Evolutionary conservation across 116 monocot genomes (phyloP).

Genomic region (Phalaenopsis hybrid): DNA sequence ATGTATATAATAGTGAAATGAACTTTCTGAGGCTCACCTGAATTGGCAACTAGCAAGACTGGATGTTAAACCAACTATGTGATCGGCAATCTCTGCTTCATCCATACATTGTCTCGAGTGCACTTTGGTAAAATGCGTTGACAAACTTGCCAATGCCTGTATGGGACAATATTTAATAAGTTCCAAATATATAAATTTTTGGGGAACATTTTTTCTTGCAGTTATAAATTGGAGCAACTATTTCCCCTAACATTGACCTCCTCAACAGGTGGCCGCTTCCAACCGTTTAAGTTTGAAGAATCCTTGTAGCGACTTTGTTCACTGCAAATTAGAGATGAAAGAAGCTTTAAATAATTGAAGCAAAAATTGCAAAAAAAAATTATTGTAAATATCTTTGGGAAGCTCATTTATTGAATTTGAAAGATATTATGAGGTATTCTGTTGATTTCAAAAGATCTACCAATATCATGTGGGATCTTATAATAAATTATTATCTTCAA

Average conservation of each 20-base stretch:
- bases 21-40: conserved; percentile 35
- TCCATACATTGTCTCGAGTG: conserved; percentile 82
- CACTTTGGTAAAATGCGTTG: conserved; percentile 62
- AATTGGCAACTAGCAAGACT: conserved; percentile 83
- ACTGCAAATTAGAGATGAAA: conserved; percentile 28
- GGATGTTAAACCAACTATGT: conserved; percentile 77
- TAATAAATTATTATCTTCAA: too few relatives aligned
- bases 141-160: conserved; percentile 57
- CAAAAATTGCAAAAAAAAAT: not conserved
- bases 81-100: conserved; percentile 88
- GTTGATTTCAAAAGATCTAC: too few relatives aligned
- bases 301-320: conserved; percentile 77
- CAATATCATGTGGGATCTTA: too few relatives aligned
- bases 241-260: conserved; percentile 36
- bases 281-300: conserved; percentile 29
- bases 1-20: not conserved
- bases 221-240: not conserved
- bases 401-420: too few relatives aligned
- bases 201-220: not conserved
- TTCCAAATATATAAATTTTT: not conserved
- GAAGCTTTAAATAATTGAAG: not conserved
- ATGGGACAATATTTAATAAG: conserved; percentile 2
- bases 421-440: too few relatives aligned
- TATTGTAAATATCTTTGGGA: too few relatives aligned
- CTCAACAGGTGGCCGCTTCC: conserved; percentile 67